These are phyloP conservation scores for Hypoxylon sp. DNA, from an alignment of 2,329 filamentous ascomycete species.

Conservation along the genomic window DNA sequence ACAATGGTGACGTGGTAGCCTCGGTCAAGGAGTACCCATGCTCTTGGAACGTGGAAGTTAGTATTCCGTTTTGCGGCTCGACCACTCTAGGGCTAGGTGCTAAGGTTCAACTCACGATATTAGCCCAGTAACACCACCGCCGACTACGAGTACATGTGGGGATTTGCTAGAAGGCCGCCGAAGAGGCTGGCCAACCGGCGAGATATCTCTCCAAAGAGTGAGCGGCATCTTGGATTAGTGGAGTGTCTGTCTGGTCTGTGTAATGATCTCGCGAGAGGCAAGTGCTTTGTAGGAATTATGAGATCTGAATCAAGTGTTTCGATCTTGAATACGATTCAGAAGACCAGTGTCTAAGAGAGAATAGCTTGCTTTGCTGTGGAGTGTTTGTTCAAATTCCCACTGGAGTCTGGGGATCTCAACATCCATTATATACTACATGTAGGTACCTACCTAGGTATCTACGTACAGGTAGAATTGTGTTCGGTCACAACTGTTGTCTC, in stretches of 20 bases:
- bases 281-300: constrained; percentile 11
- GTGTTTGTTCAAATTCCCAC: constrained; percentile 8
- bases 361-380: not conserved
- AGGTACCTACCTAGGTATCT: no score
- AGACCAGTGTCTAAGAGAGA: constrained; percentile 18
- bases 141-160: constrained; percentile 51
- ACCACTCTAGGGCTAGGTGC: not conserved
- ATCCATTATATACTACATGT: not conserved
- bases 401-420: not conserved
- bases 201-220: constrained; percentile 52
- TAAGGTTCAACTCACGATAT: constrained; percentile 46
- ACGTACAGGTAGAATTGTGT: no score
- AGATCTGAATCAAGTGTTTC: not conserved
- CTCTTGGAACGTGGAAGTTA: constrained; percentile 36
- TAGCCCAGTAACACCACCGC: constrained; percentile 53
- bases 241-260: constrained; percentile 8
- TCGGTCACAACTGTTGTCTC: not conserved
- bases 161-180: constrained; percentile 47
- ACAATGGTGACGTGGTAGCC: constrained; percentile 61
- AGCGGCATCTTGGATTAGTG: constrained; percentile 47
- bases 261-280: constrained; percentile 3
- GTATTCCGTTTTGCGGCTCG: not conserved
- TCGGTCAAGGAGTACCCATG: constrained; percentile 60
- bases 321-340: not conserved
- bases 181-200: constrained; percentile 49